These are phyloP conservation scores for Rhizopus arrhizus DNA, from an alignment of 371 early-diverging fungal species.

Conservation along the genomic window DNA sequence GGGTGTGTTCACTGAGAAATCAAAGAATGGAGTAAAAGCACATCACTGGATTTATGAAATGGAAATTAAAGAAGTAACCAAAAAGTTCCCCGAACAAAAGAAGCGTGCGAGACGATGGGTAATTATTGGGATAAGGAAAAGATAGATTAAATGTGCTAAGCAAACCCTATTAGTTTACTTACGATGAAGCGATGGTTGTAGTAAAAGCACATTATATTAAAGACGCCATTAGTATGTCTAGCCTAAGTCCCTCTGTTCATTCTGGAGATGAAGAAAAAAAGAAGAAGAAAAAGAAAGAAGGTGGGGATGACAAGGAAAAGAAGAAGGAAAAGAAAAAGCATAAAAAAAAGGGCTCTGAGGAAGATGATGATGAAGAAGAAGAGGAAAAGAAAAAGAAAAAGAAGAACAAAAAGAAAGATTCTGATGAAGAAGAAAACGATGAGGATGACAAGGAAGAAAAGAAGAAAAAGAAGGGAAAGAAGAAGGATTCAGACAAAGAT, in stretches of 20 bases:
- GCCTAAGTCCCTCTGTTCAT: conserved; percentile 23
- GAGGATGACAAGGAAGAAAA: conserved; percentile 16
- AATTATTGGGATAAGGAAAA: neutral
- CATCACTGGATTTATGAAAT: conserved; percentile 58
- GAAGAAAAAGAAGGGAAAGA: conserved; percentile 9
- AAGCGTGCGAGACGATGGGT: conserved; percentile 61
- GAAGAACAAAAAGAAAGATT: conserved; percentile 17
- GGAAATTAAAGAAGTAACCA: conserved; percentile 55
- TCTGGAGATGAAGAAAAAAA: conserved; percentile 5
- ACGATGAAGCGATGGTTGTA: conserved; percentile 49
- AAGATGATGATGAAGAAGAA: conserved; percentile 9
- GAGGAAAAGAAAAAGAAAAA: conserved; percentile 19
- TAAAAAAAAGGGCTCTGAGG: conserved; percentile 2
- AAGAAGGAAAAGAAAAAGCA: conserved; percentile 3
- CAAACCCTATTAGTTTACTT: conserved; percentile 48
- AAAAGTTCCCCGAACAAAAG: conserved; percentile 57
- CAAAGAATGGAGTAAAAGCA: conserved; percentile 49
- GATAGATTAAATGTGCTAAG: neutral
- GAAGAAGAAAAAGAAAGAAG: conserved; percentile 11
- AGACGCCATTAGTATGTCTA: conserved; percentile 49
- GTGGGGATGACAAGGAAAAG: conserved; percentile 4
- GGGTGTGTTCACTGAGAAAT: conserved; percentile 51
- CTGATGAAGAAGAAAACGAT: conserved; percentile 2
- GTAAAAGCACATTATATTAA: conserved; percentile 52
- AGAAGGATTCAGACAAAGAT: conserved; percentile 10